phyloP scores from a whole-genome alignment of 306 rosid species.

The Fagus crenata region DNA sequence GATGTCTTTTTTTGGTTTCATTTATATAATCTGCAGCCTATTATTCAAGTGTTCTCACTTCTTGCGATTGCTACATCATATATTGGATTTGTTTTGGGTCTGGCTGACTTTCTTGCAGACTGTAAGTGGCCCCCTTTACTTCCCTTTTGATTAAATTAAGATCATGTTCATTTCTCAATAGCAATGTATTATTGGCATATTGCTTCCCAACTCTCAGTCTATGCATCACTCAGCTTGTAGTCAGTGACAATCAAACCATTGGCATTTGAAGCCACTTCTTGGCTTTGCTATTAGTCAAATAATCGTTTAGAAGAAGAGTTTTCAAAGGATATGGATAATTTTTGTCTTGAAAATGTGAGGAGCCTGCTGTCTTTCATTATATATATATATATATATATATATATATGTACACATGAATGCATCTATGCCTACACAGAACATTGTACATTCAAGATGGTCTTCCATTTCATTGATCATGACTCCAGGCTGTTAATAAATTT shows the following conservation, averaged over 20 bases:
- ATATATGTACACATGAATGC: background rate
- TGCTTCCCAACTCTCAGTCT: constrained; percentile 1
- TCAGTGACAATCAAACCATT: background rate
- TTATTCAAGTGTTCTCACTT: constrained; percentile 68
- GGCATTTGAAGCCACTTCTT: background rate
- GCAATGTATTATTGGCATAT: background rate
- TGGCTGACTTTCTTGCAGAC: constrained; percentile 71
- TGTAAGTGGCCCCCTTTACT: constrained; percentile 46
- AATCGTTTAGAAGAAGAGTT: background rate
- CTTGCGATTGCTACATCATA: constrained; percentile 75
- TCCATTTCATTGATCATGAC: background rate
- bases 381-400: too few relatives aligned
- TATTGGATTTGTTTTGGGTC: constrained; percentile 82
- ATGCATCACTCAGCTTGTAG: constrained; percentile 10
- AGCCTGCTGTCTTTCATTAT: background rate
- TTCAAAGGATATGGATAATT: too few relatives aligned
- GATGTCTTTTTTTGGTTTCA: constrained; percentile 8
- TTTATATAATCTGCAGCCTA: constrained; percentile 57
- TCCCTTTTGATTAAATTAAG: constrained; percentile 6
- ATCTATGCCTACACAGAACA: background rate
- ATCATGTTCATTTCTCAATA: background rate
- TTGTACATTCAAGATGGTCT: background rate
- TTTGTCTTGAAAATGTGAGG: background rate
- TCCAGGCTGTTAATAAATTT: background rate
- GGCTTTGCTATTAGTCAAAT: background rate